Evolutionary conservation across 257 asterid genomes (phyloP).

Genomic region (Thymus mandschuricus): DNA sequence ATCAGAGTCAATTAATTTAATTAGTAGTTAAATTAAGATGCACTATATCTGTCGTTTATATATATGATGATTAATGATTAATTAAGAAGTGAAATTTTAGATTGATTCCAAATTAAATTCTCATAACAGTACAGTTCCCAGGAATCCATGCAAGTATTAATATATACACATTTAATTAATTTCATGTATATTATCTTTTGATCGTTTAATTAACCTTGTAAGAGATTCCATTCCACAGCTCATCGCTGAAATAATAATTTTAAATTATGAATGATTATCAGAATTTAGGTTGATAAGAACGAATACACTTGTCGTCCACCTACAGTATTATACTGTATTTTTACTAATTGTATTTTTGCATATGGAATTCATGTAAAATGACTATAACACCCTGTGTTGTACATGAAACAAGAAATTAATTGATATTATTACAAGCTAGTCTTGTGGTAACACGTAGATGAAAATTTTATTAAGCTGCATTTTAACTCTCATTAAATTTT

Average conservation of each 20-base stretch:
- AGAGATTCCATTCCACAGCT: conserved; percentile 33
- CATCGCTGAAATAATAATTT: conserved; percentile 22
- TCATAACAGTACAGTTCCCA: conserved; percentile 33
- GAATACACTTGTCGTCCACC: conserved; percentile 16
- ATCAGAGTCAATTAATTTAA: conserved; percentile 28
- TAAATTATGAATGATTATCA: conserved; percentile 27
- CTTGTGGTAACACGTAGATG: not conserved
- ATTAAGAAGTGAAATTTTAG: no score
- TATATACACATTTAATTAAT: not conserved
- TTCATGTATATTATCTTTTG: conserved; percentile 3
- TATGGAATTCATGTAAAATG: conserved; percentile 13
- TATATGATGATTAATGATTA: not conserved
- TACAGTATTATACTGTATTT: not conserved
- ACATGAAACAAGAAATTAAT: not conserved
- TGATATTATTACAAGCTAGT: not conserved
- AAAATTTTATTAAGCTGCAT: not conserved
- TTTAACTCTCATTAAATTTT: not conserved
- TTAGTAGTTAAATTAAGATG: conserved; percentile 20
- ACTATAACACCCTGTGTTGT: conserved; percentile 15
- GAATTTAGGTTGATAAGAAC: conserved; percentile 28
- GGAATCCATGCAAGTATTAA: conserved; percentile 21
- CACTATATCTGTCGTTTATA: conserved; percentile 10
- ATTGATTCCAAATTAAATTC: not conserved
- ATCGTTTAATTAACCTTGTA: conserved; percentile 22
- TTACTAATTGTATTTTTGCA: not conserved